phyloP scores from a whole-genome alignment of 768 basidiomycete species.

The Podaxis sp. region DNA sequence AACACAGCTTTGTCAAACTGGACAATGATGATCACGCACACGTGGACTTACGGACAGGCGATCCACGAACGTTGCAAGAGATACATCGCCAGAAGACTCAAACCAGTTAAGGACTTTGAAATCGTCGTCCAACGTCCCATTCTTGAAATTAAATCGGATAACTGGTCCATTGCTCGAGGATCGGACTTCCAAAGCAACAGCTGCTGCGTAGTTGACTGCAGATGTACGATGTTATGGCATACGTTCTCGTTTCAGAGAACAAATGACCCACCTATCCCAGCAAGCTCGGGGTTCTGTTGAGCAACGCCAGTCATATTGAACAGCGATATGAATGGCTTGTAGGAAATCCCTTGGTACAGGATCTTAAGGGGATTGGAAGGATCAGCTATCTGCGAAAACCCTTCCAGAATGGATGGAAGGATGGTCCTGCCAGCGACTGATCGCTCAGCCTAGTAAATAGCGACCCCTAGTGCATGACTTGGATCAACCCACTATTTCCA shows the following conservation, averaged over 20 bases:
- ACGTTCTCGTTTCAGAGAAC: background rate
- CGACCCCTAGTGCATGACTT: background rate
- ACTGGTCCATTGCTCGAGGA: conserved; percentile 44
- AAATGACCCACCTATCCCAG: conserved; percentile 49
- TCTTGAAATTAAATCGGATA: conserved; percentile 68
- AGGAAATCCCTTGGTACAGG: conserved; percentile 58
- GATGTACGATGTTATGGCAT: background rate
- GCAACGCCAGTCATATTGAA: conserved; percentile 74
- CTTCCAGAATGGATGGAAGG: conserved; percentile 55
- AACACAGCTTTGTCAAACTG: background rate
- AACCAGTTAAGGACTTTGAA: conserved; percentile 52
- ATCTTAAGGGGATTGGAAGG: conserved; percentile 53
- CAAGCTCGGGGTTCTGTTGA: conserved; percentile 47
- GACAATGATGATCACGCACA: background rate
- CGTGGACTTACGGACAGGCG: conserved; percentile 29
- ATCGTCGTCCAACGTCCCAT: conserved; percentile 48
- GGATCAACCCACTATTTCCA: conserved; percentile 50
- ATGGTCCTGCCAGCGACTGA: conserved; percentile 68
- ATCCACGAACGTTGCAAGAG: conserved; percentile 49
- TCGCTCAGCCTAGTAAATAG: background rate
- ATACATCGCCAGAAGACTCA: conserved; percentile 45
- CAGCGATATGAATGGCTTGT: conserved; percentile 76
- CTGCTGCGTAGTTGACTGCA: conserved; percentile 61
- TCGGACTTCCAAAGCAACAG: conserved; percentile 58
- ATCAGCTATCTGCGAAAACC: conserved; percentile 50